Conservation (phyloP, 163 green algal genomes). For the Prototheca stagnorum region DNA sequence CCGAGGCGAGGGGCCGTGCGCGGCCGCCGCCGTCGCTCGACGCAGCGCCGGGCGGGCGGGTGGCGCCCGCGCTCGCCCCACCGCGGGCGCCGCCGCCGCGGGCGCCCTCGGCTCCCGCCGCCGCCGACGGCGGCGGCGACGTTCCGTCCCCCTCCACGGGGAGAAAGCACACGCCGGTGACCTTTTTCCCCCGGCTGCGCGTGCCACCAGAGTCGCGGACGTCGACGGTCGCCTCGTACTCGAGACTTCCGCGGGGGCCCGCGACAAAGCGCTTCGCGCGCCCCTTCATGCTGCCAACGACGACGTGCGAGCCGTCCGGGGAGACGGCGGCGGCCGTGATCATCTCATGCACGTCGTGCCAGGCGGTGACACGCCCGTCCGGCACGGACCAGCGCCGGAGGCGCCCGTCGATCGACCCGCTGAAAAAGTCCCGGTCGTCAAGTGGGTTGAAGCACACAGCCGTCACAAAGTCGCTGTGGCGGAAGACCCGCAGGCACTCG, state of each 20-base stretch:
- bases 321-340: conserved; percentile 65
- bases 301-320: conserved; percentile 36
- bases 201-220: neutral
- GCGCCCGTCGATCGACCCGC: conserved; percentile 65
- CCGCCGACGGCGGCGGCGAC: no score
- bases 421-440: conserved; percentile 65
- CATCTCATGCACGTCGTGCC: conserved; percentile 65
- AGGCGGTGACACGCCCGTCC: conserved; percentile 45
- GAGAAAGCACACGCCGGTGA: conserved; percentile 4
- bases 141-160: no score
- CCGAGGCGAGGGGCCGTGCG: no score
- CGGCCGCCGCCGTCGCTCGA: no score
- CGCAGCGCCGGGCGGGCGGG: no score
- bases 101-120: conserved; percentile 25
- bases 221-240: conserved; percentile 34
- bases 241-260: conserved; percentile 24
- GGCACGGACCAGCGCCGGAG: conserved; percentile 74
- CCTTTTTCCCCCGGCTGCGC: neutral
- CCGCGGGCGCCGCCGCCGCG: conserved; percentile 14
- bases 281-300: conserved; percentile 72
- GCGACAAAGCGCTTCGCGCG: conserved; percentile 11
- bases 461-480: conserved; percentile 68
- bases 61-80: no score
- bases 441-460: conserved; percentile 73
- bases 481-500: conserved; percentile 66